A percentile compares a stretch with the other conserved stretches of the same genome.
phyloP scores from a whole-genome alignment of 345 rosid genomes.

The Hibiscus mutabilis region DNA sequence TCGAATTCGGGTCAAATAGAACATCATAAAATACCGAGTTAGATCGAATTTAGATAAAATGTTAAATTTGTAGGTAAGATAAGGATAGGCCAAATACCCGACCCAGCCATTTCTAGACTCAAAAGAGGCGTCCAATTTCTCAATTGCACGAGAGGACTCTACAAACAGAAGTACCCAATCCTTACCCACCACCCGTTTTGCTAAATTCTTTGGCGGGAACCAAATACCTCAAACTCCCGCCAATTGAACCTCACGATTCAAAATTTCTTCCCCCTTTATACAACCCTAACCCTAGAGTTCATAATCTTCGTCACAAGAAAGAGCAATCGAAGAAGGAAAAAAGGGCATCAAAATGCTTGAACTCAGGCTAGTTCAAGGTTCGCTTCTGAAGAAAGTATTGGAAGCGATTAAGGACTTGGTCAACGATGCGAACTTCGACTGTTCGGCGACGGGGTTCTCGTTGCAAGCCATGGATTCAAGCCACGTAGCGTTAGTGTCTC shows the following conservation, averaged over 20 bases:
- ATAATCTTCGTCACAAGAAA: not conserved
- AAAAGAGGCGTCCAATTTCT: not conserved
- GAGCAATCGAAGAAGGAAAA: not conserved
- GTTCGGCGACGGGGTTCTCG: constrained; percentile 89
- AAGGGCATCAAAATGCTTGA: constrained; percentile 49
- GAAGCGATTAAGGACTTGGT: constrained; percentile 88
- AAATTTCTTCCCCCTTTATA: constrained; percentile 4
- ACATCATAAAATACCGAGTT: too few species aligned
- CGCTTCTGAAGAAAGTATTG: constrained; percentile 85
- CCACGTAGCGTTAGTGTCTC: constrained; percentile 92
- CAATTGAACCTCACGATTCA: not conserved
- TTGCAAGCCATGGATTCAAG: constrained; percentile 98
- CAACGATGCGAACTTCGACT: constrained; percentile 94
- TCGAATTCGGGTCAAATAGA: too few species aligned
- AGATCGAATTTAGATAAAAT: too few species aligned
- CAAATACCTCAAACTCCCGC: not conserved
- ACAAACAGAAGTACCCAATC: not conserved
- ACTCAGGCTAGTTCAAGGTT: constrained; percentile 87
- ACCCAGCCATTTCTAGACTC: too few species aligned
- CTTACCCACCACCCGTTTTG: not conserved
- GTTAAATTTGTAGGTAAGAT: too few species aligned
- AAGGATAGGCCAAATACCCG: too few species aligned
- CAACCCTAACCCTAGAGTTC: constrained; percentile 2
- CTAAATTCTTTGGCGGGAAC: constrained; percentile 26
- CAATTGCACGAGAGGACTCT: not conserved